Conservation (phyloP, 805 yeast genomes). For the Teunomyces panamensis region DNA sequence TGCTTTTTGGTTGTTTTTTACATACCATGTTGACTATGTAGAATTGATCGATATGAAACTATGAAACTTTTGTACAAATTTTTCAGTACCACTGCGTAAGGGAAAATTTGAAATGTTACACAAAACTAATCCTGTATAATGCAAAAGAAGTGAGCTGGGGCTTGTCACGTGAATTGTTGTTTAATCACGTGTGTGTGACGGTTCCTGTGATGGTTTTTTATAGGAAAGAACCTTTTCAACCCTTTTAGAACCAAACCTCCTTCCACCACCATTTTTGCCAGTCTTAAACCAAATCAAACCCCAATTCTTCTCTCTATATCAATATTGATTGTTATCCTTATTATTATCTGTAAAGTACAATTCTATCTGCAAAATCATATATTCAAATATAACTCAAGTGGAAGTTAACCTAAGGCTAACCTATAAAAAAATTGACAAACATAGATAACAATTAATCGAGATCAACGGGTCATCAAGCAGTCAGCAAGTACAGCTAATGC, state of each 20-base stretch:
- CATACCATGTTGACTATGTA: conserved; percentile 16
- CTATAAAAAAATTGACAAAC: no score
- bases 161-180: not conserved
- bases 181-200: not conserved
- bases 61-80: conserved; percentile 7
- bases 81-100: not conserved
- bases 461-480: no score
- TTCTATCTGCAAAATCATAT: no score
- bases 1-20: not conserved
- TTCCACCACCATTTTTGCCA: no score
- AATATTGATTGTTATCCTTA: no score
- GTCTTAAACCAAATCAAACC: no score
- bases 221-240: not conserved
- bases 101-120: conserved; percentile 1
- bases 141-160: not conserved
- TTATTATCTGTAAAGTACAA: no score
- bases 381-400: no score
- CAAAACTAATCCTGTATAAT: not conserved
- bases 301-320: no score
- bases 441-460: no score
- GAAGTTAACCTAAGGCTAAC: no score
- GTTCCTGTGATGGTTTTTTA: not conserved
- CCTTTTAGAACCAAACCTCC: not conserved
- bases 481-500: no score
- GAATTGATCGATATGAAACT: conserved; percentile 6